These are phyloP conservation scores for Cytospora paraplurivora DNA, from an alignment of 2,329 filamentous ascomycete genomes.

Conservation along the genomic window DNA sequence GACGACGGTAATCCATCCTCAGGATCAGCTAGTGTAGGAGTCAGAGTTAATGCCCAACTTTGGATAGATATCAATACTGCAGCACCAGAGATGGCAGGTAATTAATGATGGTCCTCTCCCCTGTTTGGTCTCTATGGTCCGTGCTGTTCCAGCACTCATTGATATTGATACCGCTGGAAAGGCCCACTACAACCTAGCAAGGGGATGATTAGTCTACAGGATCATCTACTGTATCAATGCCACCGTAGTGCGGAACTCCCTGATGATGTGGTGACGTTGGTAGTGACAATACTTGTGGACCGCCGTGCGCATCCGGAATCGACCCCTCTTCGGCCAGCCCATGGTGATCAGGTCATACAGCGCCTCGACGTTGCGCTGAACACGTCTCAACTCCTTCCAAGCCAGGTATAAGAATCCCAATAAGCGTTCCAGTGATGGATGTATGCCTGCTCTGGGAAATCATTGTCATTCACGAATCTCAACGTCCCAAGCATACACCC, in stretches of 20 bases:
- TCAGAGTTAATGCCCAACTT: background rate
- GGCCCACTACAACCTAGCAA: background rate
- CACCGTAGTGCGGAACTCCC: background rate
- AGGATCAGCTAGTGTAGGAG: background rate
- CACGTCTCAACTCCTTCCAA: too few relatives aligned
- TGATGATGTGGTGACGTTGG: background rate
- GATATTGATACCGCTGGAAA: background rate
- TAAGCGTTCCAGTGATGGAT: too few relatives aligned
- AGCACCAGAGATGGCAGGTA: background rate
- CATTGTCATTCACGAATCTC: too few relatives aligned
- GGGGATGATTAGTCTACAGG: background rate
- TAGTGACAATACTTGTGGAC: background rate
- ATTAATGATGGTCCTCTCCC: background rate
- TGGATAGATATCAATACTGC: background rate
- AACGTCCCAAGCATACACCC: too few relatives aligned
- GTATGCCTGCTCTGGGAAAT: too few relatives aligned
- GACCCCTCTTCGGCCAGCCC: too few relatives aligned
- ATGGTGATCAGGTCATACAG: too few relatives aligned
- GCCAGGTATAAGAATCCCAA: too few relatives aligned
- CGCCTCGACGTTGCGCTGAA: too few relatives aligned
- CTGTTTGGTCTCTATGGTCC: background rate
- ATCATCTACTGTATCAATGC: background rate
- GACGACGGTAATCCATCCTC: background rate
- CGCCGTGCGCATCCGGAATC: background rate
- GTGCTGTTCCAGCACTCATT: background rate